phyloP scores from a whole-genome alignment of 2,329 filamentous ascomycete species.

The Plectosphaerella cucumerina region DNA sequence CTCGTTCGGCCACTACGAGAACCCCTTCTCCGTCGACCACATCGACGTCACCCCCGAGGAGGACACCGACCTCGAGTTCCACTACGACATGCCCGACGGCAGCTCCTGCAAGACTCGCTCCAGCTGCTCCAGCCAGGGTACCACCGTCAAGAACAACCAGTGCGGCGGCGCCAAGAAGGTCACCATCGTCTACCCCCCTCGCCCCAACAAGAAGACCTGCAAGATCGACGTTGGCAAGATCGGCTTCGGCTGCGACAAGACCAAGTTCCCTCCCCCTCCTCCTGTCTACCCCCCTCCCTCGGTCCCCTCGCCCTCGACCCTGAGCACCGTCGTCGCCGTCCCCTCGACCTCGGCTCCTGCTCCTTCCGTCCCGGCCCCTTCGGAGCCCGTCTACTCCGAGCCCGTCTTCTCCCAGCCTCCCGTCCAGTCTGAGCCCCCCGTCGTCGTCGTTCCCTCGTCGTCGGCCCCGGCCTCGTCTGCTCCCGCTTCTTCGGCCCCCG shows the following conservation, averaged over 20 bases:
- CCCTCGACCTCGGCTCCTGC: constrained; percentile 6
- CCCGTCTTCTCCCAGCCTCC: constrained; percentile 8
- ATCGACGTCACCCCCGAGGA: constrained; percentile 71
- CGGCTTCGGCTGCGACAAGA: constrained; percentile 63
- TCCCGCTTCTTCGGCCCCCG: constrained; percentile 3
- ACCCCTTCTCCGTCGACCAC: constrained; percentile 70
- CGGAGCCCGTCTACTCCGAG: constrained; percentile 4
- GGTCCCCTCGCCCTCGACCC: constrained; percentile 7
- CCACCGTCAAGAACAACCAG: constrained; percentile 74
- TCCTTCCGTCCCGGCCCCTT: constrained; percentile 4
- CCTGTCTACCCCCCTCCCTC: constrained; percentile 1
- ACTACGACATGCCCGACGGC: constrained; percentile 83
- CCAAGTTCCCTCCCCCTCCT: constrained; percentile 5
- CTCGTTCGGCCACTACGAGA: constrained; percentile 49
- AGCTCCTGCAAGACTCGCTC: constrained; percentile 75
- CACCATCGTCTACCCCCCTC: constrained; percentile 58
- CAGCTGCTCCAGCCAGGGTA: constrained; percentile 63
- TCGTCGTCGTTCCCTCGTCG: constrained; percentile 7
- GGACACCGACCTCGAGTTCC: constrained; percentile 77
- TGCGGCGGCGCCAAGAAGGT: constrained; percentile 89
- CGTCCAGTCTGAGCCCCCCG: constrained; percentile 6
- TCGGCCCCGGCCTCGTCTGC: not conserved
- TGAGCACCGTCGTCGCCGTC: constrained; percentile 9
- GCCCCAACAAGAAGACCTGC: constrained; percentile 59
- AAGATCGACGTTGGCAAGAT: constrained; percentile 70